Percentiles rank a stretch among this genome's conserved stretches.
These are phyloP conservation scores for Trichoderma arundinaceum DNA, from an alignment of 2,329 filamentous ascomycete species.

Conservation along the genomic window DNA sequence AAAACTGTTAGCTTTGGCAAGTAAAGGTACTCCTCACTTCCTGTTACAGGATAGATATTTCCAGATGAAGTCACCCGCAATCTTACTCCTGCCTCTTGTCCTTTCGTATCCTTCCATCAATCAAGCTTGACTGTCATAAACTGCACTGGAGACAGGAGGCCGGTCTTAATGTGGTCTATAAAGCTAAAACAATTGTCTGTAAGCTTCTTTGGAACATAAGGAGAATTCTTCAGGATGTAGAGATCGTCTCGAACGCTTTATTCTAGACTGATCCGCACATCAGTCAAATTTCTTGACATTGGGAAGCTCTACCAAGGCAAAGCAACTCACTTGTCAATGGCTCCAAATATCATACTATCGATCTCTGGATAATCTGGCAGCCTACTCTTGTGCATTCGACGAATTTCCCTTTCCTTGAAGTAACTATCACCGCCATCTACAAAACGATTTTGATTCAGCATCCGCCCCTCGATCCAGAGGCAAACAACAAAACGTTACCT, in stretches of 20 bases:
- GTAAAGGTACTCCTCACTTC: too few species aligned
- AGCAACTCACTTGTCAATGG: neutral
- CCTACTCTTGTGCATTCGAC: neutral
- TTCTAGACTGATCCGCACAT: neutral
- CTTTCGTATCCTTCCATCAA: too few species aligned
- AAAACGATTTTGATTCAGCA: neutral
- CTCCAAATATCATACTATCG: neutral
- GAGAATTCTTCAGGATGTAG: slow-evolving; percentile 5
- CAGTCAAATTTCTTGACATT: neutral
- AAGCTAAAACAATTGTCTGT: slow-evolving; percentile 1
- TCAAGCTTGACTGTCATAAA: neutral
- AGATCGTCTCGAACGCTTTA: slow-evolving; percentile 5
- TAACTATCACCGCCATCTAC: neutral
- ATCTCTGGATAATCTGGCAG: slow-evolving; percentile 4
- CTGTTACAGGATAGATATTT: too few species aligned
- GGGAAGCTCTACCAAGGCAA: neutral
- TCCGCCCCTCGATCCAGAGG: neutral
- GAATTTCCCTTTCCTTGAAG: neutral
- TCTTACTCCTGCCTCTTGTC: too few species aligned
- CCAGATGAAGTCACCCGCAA: too few species aligned
- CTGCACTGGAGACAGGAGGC: neutral
- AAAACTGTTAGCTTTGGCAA: too few species aligned
- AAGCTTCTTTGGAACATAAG: slow-evolving; percentile 5
- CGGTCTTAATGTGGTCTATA: slow-evolving; percentile 5
- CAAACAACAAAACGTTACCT: neutral